These are phyloP conservation scores for Fusarium sp. DNA, from an alignment of 2,329 filamentous ascomycete species.

Conservation along the genomic window DNA sequence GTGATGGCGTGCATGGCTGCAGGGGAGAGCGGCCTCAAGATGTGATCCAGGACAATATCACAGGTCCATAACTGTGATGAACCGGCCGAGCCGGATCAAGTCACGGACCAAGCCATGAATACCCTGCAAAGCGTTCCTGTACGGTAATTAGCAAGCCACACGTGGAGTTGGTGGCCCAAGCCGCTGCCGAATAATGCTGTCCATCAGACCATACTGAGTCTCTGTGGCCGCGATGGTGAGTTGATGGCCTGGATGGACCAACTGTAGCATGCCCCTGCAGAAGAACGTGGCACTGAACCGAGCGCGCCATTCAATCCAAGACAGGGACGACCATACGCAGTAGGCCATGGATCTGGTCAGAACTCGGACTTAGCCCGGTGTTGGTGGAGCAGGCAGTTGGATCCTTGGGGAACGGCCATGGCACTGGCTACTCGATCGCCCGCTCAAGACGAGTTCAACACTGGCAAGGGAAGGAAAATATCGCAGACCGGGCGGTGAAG, in stretches of 20 bases:
- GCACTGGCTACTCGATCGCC: constrained; percentile 10
- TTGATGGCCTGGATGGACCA: constrained; percentile 24
- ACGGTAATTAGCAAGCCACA: constrained; percentile 38
- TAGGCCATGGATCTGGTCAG: constrained; percentile 23
- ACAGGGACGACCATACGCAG: constrained; percentile 21
- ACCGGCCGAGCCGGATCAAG: constrained; percentile 33
- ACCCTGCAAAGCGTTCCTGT: constrained; percentile 25
- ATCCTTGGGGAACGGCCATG: constrained; percentile 24
- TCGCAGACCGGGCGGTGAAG: constrained; percentile 30
- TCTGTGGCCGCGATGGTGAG: constrained; percentile 22
- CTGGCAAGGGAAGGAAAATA: constrained; percentile 24
- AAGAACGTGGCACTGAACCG: constrained; percentile 27
- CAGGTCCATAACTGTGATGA: constrained; percentile 18
- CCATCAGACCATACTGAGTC: constrained; percentile 31
- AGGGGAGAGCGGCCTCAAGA: constrained; percentile 11
- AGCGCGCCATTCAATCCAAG: constrained; percentile 25
- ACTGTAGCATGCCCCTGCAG: constrained; percentile 21
- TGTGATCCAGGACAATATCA: constrained; percentile 20
- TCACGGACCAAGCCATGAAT: constrained; percentile 21
- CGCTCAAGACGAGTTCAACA: constrained; percentile 8
- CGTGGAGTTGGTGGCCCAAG: constrained; percentile 25
- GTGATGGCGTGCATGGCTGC: constrained; percentile 7
- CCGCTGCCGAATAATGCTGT: constrained; percentile 22
- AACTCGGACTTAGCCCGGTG: constrained; percentile 25
- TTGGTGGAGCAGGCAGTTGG: constrained; percentile 14